A percentile compares a stretch with the other conserved stretches of the same genome.
Conservation (phyloP, 2,329 filamentous ascomycete genomes). For the Didymella lethalis region DNA sequence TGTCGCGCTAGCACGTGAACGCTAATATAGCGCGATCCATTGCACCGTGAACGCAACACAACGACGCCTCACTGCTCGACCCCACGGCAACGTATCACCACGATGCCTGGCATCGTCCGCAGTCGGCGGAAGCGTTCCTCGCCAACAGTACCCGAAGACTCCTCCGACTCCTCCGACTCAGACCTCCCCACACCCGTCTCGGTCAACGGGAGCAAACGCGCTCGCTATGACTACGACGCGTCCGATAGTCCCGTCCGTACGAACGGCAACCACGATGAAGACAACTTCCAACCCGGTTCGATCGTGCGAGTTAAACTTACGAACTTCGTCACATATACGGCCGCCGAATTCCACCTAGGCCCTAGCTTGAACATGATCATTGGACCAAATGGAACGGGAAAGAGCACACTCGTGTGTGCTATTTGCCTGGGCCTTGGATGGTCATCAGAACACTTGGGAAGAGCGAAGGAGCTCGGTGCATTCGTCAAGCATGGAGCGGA, state of each 20-base stretch:
- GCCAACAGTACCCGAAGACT: conserved; percentile 29
- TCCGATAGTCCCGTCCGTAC: conserved; percentile 25
- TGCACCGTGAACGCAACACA: not conserved
- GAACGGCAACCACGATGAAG: conserved; percentile 24
- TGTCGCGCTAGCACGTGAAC: conserved; percentile 30
- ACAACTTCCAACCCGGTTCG: conserved; percentile 70
- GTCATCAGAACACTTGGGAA: conserved; percentile 72
- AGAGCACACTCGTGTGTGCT: conserved; percentile 95
- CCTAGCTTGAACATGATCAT: conserved; percentile 98
- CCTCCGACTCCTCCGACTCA: conserved; percentile 34
- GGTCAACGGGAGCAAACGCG: conserved; percentile 46
- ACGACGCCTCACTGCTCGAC: not conserved
- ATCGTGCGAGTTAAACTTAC: conserved; percentile 85
- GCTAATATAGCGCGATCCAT: conserved; percentile 1
- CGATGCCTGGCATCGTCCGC: conserved; percentile 40
- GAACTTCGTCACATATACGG: conserved; percentile 95
- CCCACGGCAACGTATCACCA: conserved; percentile 9
- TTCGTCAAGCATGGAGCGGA: conserved; percentile 90
- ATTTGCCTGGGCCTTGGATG: conserved; percentile 93
- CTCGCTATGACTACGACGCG: conserved; percentile 43
- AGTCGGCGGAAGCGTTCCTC: conserved; percentile 37
- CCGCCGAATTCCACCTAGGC: conserved; percentile 88
- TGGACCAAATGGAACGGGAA: conserved; percentile 97
- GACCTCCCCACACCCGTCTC: conserved; percentile 29
- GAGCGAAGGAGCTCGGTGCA: conserved; percentile 83